Percentiles rank a stretch among this genome's conserved stretches.
Conservation (phyloP, 2,329 filamentous ascomycete genomes). For the Diaporthe longicolla region DNA sequence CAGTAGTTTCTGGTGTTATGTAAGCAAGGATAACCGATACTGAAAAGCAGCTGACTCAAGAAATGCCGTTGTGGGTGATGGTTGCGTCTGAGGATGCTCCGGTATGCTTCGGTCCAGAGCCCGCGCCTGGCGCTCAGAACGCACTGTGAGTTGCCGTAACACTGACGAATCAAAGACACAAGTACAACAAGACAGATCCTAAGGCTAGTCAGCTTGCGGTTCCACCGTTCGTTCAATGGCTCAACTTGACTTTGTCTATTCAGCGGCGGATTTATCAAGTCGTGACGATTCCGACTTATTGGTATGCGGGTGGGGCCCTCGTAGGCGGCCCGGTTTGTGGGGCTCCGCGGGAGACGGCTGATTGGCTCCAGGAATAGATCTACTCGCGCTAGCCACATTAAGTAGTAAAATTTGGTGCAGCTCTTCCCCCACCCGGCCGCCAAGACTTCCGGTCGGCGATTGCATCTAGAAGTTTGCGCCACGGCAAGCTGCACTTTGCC, state of each 20-base stretch:
- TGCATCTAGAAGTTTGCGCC: conserved; percentile 7
- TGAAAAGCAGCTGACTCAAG: background rate
- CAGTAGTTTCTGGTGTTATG: too few species aligned
- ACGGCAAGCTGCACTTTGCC: background rate
- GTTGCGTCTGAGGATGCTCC: background rate
- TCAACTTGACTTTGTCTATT: background rate
- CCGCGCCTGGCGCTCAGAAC: background rate
- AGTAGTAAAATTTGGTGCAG: too few species aligned
- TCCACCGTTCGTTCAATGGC: background rate
- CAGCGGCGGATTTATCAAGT: too few species aligned
- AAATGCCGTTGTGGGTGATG: background rate
- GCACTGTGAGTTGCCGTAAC: background rate
- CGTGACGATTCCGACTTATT: background rate
- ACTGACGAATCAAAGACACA: background rate
- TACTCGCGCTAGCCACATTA: background rate
- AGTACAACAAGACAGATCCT: background rate
- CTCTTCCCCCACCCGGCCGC: background rate
- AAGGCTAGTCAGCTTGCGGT: background rate
- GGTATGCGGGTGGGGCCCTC: background rate
- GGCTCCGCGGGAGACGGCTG: too few species aligned
- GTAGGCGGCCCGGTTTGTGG: background rate
- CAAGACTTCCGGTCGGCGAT: background rate
- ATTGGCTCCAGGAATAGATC: too few species aligned
- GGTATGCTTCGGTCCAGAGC: background rate
- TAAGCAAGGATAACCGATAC: too few species aligned